phyloP scores from a whole-genome alignment of 2,329 filamentous ascomycete genomes.

The Phaeosphaeriaceae sp. region DNA sequence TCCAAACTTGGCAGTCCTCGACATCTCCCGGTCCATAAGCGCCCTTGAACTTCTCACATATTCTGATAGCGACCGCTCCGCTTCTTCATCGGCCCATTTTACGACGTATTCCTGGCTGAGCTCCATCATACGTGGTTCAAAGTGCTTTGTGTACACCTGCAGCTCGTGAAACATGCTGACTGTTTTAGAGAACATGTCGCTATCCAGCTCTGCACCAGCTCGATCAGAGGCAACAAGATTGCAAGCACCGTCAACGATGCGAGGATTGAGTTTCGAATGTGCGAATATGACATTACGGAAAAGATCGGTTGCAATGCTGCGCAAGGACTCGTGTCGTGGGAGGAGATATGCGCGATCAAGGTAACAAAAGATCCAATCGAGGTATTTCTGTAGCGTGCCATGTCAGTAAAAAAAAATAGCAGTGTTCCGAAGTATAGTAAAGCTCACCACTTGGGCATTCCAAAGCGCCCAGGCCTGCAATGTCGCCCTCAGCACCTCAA shows the following conservation, averaged over 20 bases:
- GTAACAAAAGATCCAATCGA: conserved; percentile 92
- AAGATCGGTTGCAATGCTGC: conserved; percentile 77
- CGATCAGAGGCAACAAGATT: conserved; percentile 78
- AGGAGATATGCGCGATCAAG: conserved; percentile 89
- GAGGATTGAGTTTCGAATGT: conserved; percentile 58
- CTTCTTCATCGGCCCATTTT: conserved; percentile 71
- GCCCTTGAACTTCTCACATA: conserved; percentile 75
- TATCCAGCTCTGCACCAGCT: conserved; percentile 60
- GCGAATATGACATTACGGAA: conserved; percentile 71
- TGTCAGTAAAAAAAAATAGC: not conserved
- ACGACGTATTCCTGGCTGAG: conserved; percentile 72
- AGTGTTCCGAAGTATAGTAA: not conserved
- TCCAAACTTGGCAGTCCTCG: conserved; percentile 79
- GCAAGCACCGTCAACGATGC: conserved; percentile 73
- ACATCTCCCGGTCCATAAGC: conserved; percentile 74
- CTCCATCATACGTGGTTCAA: conserved; percentile 77
- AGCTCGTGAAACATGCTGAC: conserved; percentile 87
- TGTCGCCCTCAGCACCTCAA: conserved; percentile 68
- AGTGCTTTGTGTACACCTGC: conserved; percentile 76
- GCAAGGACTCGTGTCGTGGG: conserved; percentile 75
- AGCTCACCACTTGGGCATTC: conserved; percentile 74
- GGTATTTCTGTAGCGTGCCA: conserved; percentile 62
- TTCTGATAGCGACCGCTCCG: conserved; percentile 67
- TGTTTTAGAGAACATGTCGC: conserved; percentile 71
- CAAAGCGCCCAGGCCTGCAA: conserved; percentile 75